Evolutionary conservation across 108 stramenopile species (phyloP), one percentile per base, ranked within the genome.

Genomic region (Cyclotella choctawhatcheeana): DNA sequence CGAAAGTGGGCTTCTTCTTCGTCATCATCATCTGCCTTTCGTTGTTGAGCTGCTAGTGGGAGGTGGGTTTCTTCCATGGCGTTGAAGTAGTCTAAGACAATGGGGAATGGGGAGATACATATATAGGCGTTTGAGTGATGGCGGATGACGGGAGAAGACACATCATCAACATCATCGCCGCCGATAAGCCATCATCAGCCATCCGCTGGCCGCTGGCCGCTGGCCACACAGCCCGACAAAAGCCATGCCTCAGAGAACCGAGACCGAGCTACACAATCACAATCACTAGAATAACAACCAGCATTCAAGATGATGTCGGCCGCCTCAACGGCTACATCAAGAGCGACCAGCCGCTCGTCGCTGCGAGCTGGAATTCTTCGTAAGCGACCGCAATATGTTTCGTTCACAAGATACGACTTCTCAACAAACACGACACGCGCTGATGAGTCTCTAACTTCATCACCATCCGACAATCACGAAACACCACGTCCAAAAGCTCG

Each of bases 1-100:
- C 79, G 82, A 58, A 86, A 88, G 63, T 94, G 93, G 44, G 52
- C 44, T 16, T 69, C 54, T 58, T 91, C 89, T 64, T 85, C 79
- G 26, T 50, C 32, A 2, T 40, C 2, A n/a, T 32, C 17, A 44
- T 26, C n/a, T 30, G 21, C 25, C 25, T 54, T 17, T 27, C 4
- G 12, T 50, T 50, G 76, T 60, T 64, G 53, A 5, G 53, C 53
- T 25, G 53, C 53, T 54, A 54, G 17, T 24, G 53, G 25, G 4
- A 54, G 53, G 14, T 54, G 21, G 18, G 18, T 7, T 16, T 54
- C 48, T 4, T 50, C 48, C 48, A 50, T 50, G 8, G 13, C n/a
- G 48, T n/a, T 18, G 48, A n/a, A 12, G n/a, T n/a, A n/a, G n/a
- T n/a, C n/a, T n/a, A n/a, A n/a, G n/a, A n/a, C n/a, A n/a, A n/a